Evolutionary conservation across 805 yeast genomes (phyloP).

Genomic region (Starmerella lactis-condensi): DNA sequence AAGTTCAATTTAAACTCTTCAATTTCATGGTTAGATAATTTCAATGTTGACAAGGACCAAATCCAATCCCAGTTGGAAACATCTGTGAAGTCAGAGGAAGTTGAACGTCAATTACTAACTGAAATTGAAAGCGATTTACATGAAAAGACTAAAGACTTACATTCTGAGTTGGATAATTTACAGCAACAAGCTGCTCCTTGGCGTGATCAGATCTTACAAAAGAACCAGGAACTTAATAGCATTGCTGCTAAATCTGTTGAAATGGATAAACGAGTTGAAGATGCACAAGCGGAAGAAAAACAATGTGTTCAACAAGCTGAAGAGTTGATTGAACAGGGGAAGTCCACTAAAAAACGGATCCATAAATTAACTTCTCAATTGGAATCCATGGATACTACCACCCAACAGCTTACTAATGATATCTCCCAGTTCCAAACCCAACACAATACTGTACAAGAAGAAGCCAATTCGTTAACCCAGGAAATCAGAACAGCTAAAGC

Average conservation of each 20-base stretch:
- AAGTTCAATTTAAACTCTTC: constrained; percentile 28
- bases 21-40: constrained; percentile 23
- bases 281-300: background rate
- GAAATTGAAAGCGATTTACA: background rate
- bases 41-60: constrained; percentile 18
- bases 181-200: background rate
- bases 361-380: background rate
- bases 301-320: background rate
- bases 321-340: background rate
- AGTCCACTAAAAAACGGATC: background rate
- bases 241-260: background rate
- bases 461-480: constrained; percentile 27
- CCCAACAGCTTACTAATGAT: constrained; percentile 8
- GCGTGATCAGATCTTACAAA: background rate
- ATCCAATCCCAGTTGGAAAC: constrained; percentile 31
- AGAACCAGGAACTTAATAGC: background rate
- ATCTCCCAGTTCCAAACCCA: constrained; percentile 27
- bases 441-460: constrained; percentile 26
- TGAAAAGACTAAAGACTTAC: background rate
- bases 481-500: constrained; percentile 39
- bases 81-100: constrained; percentile 28
- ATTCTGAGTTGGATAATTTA: background rate
- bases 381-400: background rate
- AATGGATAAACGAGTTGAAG: background rate
- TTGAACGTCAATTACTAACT: constrained; percentile 25